Base-by-base conservation (phyloP, 345 rosid species). In the Bruguiera sexangula region DNA sequence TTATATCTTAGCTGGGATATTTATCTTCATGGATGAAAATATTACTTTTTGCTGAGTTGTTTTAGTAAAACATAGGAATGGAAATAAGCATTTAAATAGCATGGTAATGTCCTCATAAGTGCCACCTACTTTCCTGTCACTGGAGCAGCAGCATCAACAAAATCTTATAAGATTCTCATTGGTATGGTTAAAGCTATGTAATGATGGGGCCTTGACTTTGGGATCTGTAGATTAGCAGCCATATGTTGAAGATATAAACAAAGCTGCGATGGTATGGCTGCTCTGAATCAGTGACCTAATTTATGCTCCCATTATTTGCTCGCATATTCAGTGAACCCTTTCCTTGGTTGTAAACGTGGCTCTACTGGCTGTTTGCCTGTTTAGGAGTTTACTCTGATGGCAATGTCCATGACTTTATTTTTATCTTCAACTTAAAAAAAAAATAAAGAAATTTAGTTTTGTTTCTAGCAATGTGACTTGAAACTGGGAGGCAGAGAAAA, bases 371-470 rank as follows among this genome's bases (percentile, higher is more conserved):
- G 20, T 69, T 51, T 63, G 54, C 74, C 65, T 64, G 37, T 60
- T 21, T 22, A 62, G 72, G 63, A 29, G 69, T 61, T 61, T 68
- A 58, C 54, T 65, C 54, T 58, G 22, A 53, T n/a, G 54, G 59
- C 69, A 8, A 21, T 57, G 24, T 65, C 43, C 63, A 56, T 9
- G 24, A 21, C 34, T 58, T n/a, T 43, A 10, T 34, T 15, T 67
- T 52, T 52, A 37, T 36, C 54, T 22, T 20, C n/a, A 63, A 68
- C 4, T 26, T 18, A 31, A 51, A 65, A 29, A 46, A 30, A 43
- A 0, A 31, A n/a, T n/a, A 37, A 65, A 29, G 34, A 37, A 43
- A 0, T 9, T 11, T 71, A 30, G 22, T 19, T 36, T 59, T 53
- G 6, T 36, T 9, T 24, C 9, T 21, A 10, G 67, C 13, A 36